Conservation (phyloP, 345 rosid genomes). For the Populus euphratica region DNA sequence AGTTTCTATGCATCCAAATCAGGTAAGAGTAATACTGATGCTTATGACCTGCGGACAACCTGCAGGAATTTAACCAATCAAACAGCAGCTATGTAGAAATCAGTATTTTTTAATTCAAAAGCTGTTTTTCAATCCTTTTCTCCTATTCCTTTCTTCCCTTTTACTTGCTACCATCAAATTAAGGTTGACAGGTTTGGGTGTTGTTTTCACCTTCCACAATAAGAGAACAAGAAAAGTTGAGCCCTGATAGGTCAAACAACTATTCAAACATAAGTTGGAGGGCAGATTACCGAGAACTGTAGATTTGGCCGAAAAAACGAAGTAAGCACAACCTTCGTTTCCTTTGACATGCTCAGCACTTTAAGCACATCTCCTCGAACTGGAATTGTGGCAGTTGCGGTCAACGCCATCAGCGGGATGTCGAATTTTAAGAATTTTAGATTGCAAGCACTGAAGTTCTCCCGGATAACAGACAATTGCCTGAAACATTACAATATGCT, state of each 20-base stretch:
- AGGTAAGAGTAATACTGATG: no score
- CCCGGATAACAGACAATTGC: slow-evolving; percentile 61
- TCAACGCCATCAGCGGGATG: slow-evolving; percentile 86
- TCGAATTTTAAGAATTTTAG: slow-evolving; percentile 55
- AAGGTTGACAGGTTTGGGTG: not conserved
- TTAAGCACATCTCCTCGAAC: slow-evolving; percentile 72
- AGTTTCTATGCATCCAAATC: no score
- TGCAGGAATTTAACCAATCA: no score
- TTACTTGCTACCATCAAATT: not conserved
- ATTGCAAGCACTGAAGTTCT: slow-evolving; percentile 53
- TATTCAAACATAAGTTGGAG: not conserved
- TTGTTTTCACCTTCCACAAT: not conserved
- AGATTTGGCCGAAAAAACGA: slow-evolving; percentile 81
- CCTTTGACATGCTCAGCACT: slow-evolving; percentile 63
- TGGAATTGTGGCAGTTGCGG: slow-evolving; percentile 79
- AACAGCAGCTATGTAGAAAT: no score
- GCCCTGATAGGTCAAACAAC: not conserved
- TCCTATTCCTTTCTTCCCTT: not conserved
- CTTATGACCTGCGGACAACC: no score
- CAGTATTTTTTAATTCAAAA: no score
- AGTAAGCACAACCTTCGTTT: slow-evolving; percentile 69
- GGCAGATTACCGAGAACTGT: slow-evolving; percentile 46
- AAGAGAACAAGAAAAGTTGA: not conserved
- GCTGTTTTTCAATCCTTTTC: no score
- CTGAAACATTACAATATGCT: slow-evolving; percentile 37